Evolutionary conservation across 1,284 basidiomycete genomes (phyloP).

Genomic region (Boletus semigastroideus): DNA sequence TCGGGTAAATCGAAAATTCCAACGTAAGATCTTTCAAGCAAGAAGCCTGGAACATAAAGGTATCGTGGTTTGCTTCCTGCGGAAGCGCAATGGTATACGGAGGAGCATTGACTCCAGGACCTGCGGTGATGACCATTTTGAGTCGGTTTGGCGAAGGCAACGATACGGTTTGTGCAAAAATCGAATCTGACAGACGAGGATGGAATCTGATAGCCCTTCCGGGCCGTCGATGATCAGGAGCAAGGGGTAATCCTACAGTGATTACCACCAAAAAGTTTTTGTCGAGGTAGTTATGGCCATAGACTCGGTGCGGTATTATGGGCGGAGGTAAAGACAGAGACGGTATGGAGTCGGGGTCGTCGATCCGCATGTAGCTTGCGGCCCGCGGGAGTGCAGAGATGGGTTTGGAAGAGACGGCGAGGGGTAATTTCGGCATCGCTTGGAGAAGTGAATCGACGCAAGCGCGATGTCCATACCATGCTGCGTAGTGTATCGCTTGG

Average conservation of each 20-base stretch:
- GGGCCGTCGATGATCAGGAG: constrained; percentile 28
- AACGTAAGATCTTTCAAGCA: constrained; percentile 72
- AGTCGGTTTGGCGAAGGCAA: constrained; percentile 78
- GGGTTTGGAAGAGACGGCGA: constrained; percentile 9
- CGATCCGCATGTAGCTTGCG: constrained; percentile 29
- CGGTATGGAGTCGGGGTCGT: constrained; percentile 87
- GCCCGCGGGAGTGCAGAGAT: constrained; percentile 15
- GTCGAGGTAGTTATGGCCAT: constrained; percentile 91
- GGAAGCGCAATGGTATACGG: constrained; percentile 90
- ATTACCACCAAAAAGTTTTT: constrained; percentile 87
- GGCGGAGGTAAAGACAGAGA: constrained; percentile 94
- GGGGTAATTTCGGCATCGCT: constrained; percentile 34
- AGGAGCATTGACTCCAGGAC: constrained; percentile 75
- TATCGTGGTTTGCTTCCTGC: constrained; percentile 76
- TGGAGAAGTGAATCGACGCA: constrained; percentile 77
- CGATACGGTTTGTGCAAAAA: constrained; percentile 43
- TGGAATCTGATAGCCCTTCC: constrained; percentile 59
- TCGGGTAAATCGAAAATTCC: constrained; percentile 96
- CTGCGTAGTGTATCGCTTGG: constrained; percentile 90
- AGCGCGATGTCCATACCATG: constrained; percentile 92
- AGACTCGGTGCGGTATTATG: constrained; percentile 94
- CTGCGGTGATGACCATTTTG: constrained; percentile 90
- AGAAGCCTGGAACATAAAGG: constrained; percentile 85
- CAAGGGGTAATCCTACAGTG: constrained; percentile 71
- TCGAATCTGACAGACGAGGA: constrained; percentile 65